Conservation (phyloP, 2,329 filamentous ascomycete species). For the Basipetospora sp. region DNA sequence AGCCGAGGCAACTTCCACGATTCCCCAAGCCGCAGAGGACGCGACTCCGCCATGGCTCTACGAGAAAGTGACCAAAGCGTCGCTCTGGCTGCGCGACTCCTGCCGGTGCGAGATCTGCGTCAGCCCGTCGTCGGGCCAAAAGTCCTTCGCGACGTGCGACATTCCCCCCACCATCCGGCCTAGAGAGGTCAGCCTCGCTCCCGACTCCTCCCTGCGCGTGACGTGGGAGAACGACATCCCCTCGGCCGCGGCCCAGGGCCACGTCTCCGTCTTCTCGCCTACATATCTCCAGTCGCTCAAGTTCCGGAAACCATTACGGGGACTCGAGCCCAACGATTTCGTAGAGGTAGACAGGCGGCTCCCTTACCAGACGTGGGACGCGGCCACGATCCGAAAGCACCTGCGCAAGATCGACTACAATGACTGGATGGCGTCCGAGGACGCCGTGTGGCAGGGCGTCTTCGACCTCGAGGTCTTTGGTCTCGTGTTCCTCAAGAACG, state of each 20-base stretch:
- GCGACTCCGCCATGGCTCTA: conserved; percentile 7
- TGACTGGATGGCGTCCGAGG: conserved; percentile 51
- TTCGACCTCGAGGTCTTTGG: conserved; percentile 50
- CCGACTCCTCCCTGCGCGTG: conserved; percentile 24
- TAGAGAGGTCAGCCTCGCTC: no score
- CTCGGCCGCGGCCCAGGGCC: conserved; percentile 16
- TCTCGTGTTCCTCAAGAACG: conserved; percentile 59
- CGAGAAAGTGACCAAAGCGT: conserved; percentile 5
- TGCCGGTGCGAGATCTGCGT: conserved; percentile 39
- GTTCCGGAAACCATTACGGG: not conserved
- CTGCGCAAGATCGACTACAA: conserved; percentile 50
- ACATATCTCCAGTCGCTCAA: conserved; percentile 12
- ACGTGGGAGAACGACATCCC: conserved; percentile 40
- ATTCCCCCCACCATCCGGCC: conserved; percentile 22
- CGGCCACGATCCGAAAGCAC: conserved; percentile 19
- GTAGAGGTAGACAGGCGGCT: conserved; percentile 11
- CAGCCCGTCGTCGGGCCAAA: conserved; percentile 44
- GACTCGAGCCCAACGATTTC: conserved; percentile 6
- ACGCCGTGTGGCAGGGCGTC: conserved; percentile 45
- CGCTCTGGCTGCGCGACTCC: conserved; percentile 33
- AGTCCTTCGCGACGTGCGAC: conserved; percentile 32
- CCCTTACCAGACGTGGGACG: conserved; percentile 27
- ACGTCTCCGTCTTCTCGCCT: conserved; percentile 22
- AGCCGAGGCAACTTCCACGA: not conserved
- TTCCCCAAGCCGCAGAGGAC: not conserved